Evolutionary conservation across 169 alveolate species (phyloP).

Genomic region (Neospora caninum): DNA sequence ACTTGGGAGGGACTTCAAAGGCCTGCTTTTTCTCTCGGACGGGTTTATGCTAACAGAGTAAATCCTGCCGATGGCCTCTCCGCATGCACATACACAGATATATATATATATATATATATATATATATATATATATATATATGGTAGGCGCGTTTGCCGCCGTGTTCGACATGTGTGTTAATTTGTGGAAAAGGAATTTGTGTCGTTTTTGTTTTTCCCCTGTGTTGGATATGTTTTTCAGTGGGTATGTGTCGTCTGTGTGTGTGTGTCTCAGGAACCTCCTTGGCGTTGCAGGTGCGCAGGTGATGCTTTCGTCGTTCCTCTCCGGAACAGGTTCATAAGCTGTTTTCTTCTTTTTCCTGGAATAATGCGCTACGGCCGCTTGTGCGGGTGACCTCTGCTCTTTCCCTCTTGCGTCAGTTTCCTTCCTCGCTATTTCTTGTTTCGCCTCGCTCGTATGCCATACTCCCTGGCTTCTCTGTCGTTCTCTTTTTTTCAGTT

Average conservation of each 20-base stretch:
- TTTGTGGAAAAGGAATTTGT: background rate
- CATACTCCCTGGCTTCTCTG: background rate
- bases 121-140: no score
- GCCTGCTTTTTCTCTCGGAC: background rate
- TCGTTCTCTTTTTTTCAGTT: background rate
- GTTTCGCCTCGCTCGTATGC: background rate
- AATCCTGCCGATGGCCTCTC: background rate
- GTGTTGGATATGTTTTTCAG: background rate
- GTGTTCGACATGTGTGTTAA: background rate
- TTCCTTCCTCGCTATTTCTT: background rate
- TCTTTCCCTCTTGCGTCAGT: background rate
- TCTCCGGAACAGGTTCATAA: background rate
- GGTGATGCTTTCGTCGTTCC: constrained; percentile 16
- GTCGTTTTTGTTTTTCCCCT: no score
- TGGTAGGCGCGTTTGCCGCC: background rate
- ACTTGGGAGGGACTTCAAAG: background rate
- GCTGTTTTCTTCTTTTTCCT: background rate
- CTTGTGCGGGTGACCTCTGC: no score
- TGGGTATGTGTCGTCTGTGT: background rate
- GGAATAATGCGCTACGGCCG: no score
- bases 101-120: no score
- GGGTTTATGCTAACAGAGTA: background rate
- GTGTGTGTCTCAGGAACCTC: constrained; percentile 7
- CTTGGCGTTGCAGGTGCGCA: constrained; percentile 40
- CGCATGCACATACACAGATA: no score